A percentile compares a stretch with the other conserved stretches of the same genome.
These are phyloP conservation scores for Diaporthe sp. DNA, from an alignment of 2,329 filamentous ascomycete genomes.

Conservation along the genomic window DNA sequence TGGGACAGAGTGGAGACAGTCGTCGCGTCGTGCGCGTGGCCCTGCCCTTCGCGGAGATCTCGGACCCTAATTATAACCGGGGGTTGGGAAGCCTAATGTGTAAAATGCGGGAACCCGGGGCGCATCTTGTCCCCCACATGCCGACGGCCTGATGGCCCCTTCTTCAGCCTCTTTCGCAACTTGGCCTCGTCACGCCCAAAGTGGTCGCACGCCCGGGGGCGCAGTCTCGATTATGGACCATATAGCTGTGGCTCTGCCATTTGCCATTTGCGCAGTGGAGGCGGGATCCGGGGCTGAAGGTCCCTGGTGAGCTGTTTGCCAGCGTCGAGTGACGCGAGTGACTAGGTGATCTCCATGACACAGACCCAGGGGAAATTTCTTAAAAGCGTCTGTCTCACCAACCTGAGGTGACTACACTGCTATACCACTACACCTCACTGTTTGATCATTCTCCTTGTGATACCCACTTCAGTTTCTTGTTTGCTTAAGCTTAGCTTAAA, in stretches of 20 bases:
- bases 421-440: neutral
- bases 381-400: constrained; percentile 8
- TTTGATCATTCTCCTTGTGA: constrained; percentile 17
- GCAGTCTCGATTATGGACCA: constrained; percentile 4
- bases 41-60: constrained; percentile 19
- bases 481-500: constrained; percentile 18
- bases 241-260: constrained; percentile 26
- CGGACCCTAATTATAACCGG: constrained; percentile 5
- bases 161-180: constrained; percentile 1
- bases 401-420: neutral
- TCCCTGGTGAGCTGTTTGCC: neutral
- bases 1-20: constrained; percentile 7
- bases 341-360: neutral
- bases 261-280: neutral
- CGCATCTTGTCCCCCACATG: constrained; percentile 10
- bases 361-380: neutral
- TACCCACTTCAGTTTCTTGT: constrained; percentile 21
- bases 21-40: constrained; percentile 19
- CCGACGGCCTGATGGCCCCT: neutral
- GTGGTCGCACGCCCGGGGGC: neutral
- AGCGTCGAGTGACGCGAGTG: neutral
- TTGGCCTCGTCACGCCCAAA: neutral
- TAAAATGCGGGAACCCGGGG: constrained; percentile 18
- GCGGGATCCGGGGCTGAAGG: neutral
- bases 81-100: neutral